Base-by-base conservation (phyloP, 169 alveolate species). In the Eimeria nieschulzi region DNA sequence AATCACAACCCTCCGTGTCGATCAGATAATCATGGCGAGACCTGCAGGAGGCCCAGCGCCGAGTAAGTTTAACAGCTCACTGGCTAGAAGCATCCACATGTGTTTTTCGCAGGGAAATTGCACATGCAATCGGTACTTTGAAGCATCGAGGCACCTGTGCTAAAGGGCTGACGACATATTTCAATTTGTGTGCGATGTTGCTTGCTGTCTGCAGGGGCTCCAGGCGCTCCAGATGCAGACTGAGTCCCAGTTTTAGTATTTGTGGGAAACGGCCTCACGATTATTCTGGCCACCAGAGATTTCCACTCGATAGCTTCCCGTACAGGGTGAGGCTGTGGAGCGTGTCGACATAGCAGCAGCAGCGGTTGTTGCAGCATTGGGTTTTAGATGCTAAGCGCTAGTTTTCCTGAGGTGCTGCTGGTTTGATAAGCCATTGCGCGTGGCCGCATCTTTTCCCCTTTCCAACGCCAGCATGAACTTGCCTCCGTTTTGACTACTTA, bases 31-130 rank as follows among this genome's bases (percentile, higher is more conserved):
- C 90, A 97, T 99, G 98, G 99, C 99, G 79, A 98, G 99, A 92
- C 99, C 99, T 19, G 99, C 99, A 21, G 99, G 99, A 51, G 99
- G 99, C 21, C 99, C 99, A 17, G 94, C 94, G 21, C 94, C 94
- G 25, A 85, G 94, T 91, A 76, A 76, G 93, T 51, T 70, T 3
- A 17, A 33, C 56, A n/a, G 19, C 53, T 8, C 55, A 54, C 19
- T 13, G 17, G 72, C 59, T 26, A 5, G 54, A 56, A 9, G 54
- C n/a, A 1, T 39, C 87, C 5, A 7, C 59, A 12, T 39, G 54
- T 56, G 56, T 56, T 9, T 23, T 15, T 7, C 17, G 12, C 68
- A 7, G 68, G 19, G n/a, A 15, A 59, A n/a, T 7, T 5, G 0
- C 68, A 9, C 15, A 59, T 15, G 68, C 68, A 59, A 59, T 59